Percentiles rank a stretch among this genome's conserved stretches.
Conservation (phyloP, 345 rosid genomes). For the Laguncularia racemosa region DNA sequence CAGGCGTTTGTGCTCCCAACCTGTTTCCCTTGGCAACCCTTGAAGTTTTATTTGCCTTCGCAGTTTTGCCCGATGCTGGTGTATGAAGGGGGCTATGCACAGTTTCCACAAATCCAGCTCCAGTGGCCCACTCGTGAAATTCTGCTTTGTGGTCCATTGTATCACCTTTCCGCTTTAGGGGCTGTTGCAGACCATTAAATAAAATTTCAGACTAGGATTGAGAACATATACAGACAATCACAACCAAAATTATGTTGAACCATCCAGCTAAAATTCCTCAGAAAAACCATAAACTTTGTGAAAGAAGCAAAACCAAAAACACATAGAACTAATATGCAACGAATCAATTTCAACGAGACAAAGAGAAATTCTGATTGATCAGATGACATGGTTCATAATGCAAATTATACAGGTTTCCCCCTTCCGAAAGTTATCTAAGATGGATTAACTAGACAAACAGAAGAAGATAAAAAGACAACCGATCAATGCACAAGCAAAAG, state of each 20-base stretch:
- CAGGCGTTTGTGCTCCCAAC: slow-evolving; percentile 52
- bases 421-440: too few species aligned
- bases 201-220: slow-evolving; percentile 9
- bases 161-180: slow-evolving; percentile 75
- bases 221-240: slow-evolving; percentile 4
- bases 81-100: slow-evolving; percentile 54
- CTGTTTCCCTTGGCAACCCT: slow-evolving; percentile 53
- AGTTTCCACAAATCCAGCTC: slow-evolving; percentile 40
- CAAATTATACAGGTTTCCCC: too few species aligned
- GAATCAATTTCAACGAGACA: too few species aligned
- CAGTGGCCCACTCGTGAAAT: slow-evolving; percentile 39
- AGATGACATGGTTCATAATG: too few species aligned
- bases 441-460: too few species aligned
- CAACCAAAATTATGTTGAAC: too few species aligned
- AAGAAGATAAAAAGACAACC: too few species aligned
- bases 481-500: too few species aligned
- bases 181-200: slow-evolving; percentile 25
- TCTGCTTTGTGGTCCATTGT: slow-evolving; percentile 43
- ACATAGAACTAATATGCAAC: not conserved
- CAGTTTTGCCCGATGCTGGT: slow-evolving; percentile 67
- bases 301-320: not conserved
- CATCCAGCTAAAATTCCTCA: too few species aligned
- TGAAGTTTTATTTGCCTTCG: slow-evolving; percentile 55
- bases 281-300: too few species aligned
- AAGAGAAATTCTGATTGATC: too few species aligned